Evolutionary conservation across 2,329 filamentous ascomycete genomes (phyloP), one percentile per base, ranked within the genome.

Genomic region (Phialophora expanda): DNA sequence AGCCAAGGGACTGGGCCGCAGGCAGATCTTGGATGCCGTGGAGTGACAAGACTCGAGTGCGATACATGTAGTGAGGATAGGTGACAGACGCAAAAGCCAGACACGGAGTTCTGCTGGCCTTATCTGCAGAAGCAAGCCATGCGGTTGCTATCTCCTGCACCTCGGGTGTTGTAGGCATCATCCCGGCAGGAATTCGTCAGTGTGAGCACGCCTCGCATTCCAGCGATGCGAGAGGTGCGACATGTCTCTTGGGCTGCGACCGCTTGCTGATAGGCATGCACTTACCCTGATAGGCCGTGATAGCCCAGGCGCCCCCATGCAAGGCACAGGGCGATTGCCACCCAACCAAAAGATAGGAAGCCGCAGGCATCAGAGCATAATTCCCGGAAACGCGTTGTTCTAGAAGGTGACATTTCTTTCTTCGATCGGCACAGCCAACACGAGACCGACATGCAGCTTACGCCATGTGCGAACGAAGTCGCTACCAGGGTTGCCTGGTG

Each of bases 381-480:
- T 8, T 44, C 26, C 61, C 61, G 24, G 50, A 51, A 54, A 61
- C 58, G 60, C 38, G 62, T 62, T 64, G 62, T 69, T 69, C 67
- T 67, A 69, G 67, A 69, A 69, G 67, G 65, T 64, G 61, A 64
- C 60, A 66, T 61, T 57, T 34, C 46, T 54, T 53, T 63, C 56
- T 60, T 50, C 48, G 51, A 62, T 66, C 61, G 54, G 26, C 64
- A 26, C 28, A 20, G 22, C 44, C 48, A 34, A 41, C 53, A 32
- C 53, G 28, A 55, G 53, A 30, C 38, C 17, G 20, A 44, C 53
- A 30, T 55, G 53, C 53, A 55, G 58, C 48, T 53, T 32, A 54
- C 48, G 28, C 53, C 14, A 34, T 20, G 53, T 55, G 53, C 53
- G 17, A 44, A 7, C 14, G 7, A 17, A 17, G 38, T 20, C 38